These are phyloP conservation scores for Neurospora sp. DNA, from an alignment of 495 filamentous ascomycete species.

Conservation along the genomic window DNA sequence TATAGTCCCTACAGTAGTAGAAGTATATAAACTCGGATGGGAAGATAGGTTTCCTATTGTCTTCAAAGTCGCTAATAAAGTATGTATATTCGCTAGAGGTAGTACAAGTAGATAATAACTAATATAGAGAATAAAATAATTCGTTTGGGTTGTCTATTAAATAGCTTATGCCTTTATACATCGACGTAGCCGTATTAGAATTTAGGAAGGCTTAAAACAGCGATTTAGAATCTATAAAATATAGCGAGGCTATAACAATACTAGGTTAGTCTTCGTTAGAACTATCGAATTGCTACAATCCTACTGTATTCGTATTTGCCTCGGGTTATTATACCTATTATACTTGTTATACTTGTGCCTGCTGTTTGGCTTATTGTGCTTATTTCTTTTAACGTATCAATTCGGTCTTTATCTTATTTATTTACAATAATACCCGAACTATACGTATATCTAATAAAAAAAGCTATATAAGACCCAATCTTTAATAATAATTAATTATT, in stretches of 20 bases:
- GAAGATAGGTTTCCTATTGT: too few relatives aligned
- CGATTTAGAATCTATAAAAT: not conserved
- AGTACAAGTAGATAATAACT: too few relatives aligned
- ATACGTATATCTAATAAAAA: not conserved
- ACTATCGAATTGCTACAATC: not conserved
- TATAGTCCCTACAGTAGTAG: too few relatives aligned
- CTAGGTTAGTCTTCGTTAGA: not conserved
- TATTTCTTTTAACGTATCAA: not conserved
- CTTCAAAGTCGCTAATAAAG: too few relatives aligned
- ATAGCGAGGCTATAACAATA: not conserved
- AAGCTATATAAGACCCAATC: not conserved
- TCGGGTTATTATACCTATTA: not conserved
- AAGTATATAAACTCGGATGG: too few relatives aligned
- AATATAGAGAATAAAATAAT: not conserved
- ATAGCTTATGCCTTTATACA: not conserved
- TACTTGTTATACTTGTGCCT: too few relatives aligned
- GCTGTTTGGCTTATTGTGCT: not conserved
- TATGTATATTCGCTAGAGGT: too few relatives aligned
- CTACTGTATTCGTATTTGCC: not conserved
- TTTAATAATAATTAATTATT: not conserved
- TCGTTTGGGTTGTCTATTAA: not conserved
- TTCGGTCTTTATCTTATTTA: not conserved
- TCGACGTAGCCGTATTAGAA: not conserved
- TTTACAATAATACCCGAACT: not conserved
- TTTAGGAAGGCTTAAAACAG: not conserved